Base-by-base conservation (phyloP, 176 grass and related monocot species). In the Panicum miliaceum region DNA sequence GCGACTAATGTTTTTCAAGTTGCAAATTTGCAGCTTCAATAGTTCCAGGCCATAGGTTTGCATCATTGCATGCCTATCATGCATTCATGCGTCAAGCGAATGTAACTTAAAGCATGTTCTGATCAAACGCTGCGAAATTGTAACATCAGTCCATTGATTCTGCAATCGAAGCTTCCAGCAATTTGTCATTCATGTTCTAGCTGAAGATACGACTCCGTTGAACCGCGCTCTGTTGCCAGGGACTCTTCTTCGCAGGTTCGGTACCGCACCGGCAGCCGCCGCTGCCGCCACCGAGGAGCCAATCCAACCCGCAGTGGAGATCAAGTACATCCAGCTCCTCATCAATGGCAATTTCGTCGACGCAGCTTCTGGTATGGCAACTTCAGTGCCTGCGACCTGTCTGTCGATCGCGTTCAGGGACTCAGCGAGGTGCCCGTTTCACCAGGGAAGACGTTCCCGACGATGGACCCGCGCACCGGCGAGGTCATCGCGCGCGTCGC, bases 261-360 rank as follows among this genome's bases (percentile, higher is more conserved):
- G 89, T 85, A 89, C 89, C 3, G 89, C 83, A 37, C 68, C 81
- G 32, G 91, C 85, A 3, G 14, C 79, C 18, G 61, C n/a, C 6
- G 8, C 79, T 18, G 54, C n/a, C 9, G 84, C 56, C 7, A 85
- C 37, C 4, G 94, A 95, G 53, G 85, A 95, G 77, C 85, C 85
- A 6, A 92, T 98, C 46, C 63, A 87, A 22, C 89, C 96, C 1
- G 64, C 89, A 2, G 96, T 98, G 85, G 85, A 94, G 82, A 83
- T 94, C n/a, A 95, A 90, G 41, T 54, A 95, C 84, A 94, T 85
- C 16, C 81, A 92, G 86, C 96, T 95, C 70, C 56, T 98, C 72
- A 98, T 98, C 78, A 79, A 98, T 71, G 93, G 96, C 34, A 75
- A 92, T 52, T 98, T 98, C 70, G 89, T 95, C 41, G 96, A 95